Conservation (phyloP, 306 rosid genomes). For the Prunus mira region DNA sequence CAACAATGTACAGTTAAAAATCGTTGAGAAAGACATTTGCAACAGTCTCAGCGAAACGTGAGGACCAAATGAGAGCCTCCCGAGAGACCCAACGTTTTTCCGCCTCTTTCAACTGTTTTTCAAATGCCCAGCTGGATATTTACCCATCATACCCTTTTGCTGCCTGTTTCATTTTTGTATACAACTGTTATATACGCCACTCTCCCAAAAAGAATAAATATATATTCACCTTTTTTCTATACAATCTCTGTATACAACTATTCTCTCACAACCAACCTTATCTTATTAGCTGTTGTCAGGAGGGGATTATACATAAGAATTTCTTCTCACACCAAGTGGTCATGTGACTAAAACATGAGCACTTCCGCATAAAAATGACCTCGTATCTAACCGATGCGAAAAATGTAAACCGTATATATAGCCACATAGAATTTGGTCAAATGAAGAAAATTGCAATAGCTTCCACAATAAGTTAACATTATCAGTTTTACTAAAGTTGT, state of each 20-base stretch:
- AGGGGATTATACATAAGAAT: background rate
- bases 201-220: background rate
- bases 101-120: constrained; percentile 20
- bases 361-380: no score
- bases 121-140: background rate
- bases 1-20: constrained; percentile 17
- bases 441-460: no score
- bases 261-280: background rate
- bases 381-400: no score
- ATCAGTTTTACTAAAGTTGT: no score
- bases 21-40: constrained; percentile 19
- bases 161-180: background rate
- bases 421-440: no score
- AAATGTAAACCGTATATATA: no score
- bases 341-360: no score
- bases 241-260: background rate
- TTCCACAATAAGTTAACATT: no score
- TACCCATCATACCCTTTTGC: background rate
- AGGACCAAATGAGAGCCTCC: constrained; percentile 37
- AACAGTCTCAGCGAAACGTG: constrained; percentile 29
- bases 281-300: background rate
- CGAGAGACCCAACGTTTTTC: constrained; percentile 15
- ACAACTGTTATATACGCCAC: background rate
- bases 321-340: no score
- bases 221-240: background rate